Evolutionary conservation across 495 filamentous ascomycete species (phyloP), one percentile per base, ranked within the genome.

Genomic region (Hyaloscypha finlandica): DNA sequence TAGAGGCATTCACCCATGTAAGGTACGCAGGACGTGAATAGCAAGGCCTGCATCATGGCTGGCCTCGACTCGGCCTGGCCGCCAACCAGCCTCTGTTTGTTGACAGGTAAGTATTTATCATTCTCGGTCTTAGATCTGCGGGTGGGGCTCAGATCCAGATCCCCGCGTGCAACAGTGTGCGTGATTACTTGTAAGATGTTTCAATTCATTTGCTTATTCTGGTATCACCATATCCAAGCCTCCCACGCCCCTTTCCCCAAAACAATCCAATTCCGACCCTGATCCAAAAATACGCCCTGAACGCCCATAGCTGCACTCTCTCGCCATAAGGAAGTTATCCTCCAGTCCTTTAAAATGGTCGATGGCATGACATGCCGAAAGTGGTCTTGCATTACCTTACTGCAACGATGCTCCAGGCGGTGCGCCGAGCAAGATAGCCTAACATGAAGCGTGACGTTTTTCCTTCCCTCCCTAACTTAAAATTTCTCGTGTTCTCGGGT

Each of bases 361-460:
- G 29, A 61, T 65, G 65, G 45, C 30, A 65, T 58, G 65, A 68
- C 51, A 33, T 65, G 61, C 51, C 61, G 45, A 61, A 63, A 71
- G 52, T 22, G 11, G 31, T 63, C 59, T 19, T 53, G 31, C 57
- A 61, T 35, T 65, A 71, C 61, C 69, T 63, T 71, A 68, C 65
- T 68, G 59, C 69, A 68, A 68, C 66, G 61, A 69, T 69, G 70
- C 70, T 69, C 70, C 70, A 69, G 70, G 70, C 70, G 59, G 31
- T 69, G 48, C 70, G 63, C 70, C 70, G 66, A 72, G 70, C 66
- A 72, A 72, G 70, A 66, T 63, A 66, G 63, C 63, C 12, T 39
- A 58, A 72, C 37, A 60, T 65, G 62, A 68, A 53, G 51, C 65
- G 39, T 59, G 45, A 67, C 59, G 35, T 70, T 68, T 70, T 68